Evolutionary conservation across 2,329 filamentous ascomycete genomes (phyloP).

Genomic region (Xylariaceae sp.): DNA sequence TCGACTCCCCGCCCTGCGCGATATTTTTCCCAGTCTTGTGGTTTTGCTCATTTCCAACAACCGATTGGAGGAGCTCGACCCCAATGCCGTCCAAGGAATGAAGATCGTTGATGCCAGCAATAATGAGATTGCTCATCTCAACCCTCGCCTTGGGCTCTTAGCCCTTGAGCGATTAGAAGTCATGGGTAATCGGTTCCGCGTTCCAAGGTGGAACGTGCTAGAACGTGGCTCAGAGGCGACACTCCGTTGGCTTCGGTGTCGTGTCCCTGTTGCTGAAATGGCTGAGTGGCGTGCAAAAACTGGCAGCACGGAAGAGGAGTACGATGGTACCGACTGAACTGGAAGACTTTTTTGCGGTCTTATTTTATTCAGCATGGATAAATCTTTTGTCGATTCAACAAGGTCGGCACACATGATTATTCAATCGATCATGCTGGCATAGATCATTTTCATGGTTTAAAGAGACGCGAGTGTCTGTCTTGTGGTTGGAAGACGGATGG

Average conservation of each 20-base stretch:
- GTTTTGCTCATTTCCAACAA: conserved; percentile 77
- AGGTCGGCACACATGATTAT: no score
- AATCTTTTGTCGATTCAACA: no score
- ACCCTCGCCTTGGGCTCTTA: conserved; percentile 75
- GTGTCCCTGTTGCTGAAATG: conserved; percentile 63
- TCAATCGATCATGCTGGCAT: no score
- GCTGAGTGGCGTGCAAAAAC: conserved; percentile 50
- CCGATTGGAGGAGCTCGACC: conserved; percentile 66
- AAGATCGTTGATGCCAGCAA: conserved; percentile 74
- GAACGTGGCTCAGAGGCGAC: conserved; percentile 85
- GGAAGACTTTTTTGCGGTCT: no score
- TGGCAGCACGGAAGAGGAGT: conserved; percentile 9
- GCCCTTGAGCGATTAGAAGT: conserved; percentile 68
- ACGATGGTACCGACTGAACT: no score
- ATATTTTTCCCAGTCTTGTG: conserved; percentile 64
- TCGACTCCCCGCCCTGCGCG: conserved; percentile 62
- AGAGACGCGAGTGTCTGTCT: no score
- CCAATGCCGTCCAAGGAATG: conserved; percentile 70
- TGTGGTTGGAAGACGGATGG: no score
- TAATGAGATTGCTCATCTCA: conserved; percentile 80
- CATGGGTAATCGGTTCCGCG: conserved; percentile 79
- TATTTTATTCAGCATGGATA: no score
- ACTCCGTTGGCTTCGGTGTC: conserved; percentile 73
- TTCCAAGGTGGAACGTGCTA: conserved; percentile 78
- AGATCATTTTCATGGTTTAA: no score